These are phyloP conservation scores for Fraxinus americana DNA, from an alignment of 257 asterid genomes.

Conservation along the genomic window DNA sequence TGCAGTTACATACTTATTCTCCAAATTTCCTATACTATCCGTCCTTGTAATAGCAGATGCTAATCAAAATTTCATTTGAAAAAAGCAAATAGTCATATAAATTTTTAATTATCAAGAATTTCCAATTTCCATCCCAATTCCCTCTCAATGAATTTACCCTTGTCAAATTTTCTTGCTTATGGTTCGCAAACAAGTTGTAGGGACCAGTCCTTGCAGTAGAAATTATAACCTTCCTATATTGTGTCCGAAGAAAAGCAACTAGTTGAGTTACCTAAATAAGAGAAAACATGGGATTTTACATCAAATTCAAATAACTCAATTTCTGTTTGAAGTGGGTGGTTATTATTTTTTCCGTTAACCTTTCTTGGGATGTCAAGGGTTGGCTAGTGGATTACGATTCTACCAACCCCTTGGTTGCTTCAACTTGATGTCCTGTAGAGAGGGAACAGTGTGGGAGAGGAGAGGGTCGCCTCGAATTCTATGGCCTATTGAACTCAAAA, in stretches of 20 bases:
- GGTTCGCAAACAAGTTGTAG: not conserved
- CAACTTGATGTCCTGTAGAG: not conserved
- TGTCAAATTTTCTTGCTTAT: not conserved
- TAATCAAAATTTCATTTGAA: too few species aligned
- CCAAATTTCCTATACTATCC: too few species aligned
- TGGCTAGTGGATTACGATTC: not conserved
- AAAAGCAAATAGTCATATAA: too few species aligned
- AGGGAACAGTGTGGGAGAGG: not conserved
- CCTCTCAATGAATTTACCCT: not conserved
- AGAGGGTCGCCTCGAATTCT: not conserved
- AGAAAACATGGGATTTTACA: not conserved
- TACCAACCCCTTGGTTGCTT: not conserved
- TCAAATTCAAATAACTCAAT: not conserved
- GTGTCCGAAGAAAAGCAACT: not conserved
- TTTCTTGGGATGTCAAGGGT: not conserved
- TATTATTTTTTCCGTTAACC: not conserved
- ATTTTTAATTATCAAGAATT: not conserved
- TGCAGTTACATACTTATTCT: too few species aligned
- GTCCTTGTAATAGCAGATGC: too few species aligned
- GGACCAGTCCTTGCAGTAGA: not conserved
- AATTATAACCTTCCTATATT: not conserved
- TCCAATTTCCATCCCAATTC: constrained; percentile 1
- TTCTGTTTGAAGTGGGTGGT: not conserved
- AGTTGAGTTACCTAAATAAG: not conserved
- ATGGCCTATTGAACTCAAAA: not conserved